Base-by-base conservation (phyloP, 306 rosid genomes). In the Luffa acutangula region DNA sequence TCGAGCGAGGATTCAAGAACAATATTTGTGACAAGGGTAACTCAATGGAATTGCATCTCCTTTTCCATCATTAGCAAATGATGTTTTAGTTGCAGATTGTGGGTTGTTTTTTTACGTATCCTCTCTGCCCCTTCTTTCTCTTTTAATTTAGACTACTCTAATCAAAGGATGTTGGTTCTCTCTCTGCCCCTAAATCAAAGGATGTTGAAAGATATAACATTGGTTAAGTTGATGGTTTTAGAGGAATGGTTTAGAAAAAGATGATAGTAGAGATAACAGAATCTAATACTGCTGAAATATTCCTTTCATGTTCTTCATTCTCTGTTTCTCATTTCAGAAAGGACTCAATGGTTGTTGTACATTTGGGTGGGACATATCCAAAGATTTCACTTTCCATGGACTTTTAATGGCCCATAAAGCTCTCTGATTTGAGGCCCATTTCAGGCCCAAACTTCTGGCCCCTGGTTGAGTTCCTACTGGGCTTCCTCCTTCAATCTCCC, bases 1-100 rank as follows among this genome's bases (percentile, higher is more conserved):
- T 82, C 93, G 94, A 34, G 90, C 88, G 0, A 88, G 98, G 93
- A 91, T 93, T 82, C 98, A 91, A 85, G 97, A 93, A 74, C 97
- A 93, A 81, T 93, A 93, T 85, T 73, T 73, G 77, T 73, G 60
- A 73, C 7, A 59, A 4, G 5, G 36, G 53, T 25, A 36, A 56
- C 33, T 37, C 17, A 3, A 1, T 76, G 37, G 69, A 62, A 58
- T 58, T 20, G 56, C 69, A 45, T 36, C 20, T 76, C 79, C 25
- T 76, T 25, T 71, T 46, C 56, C 56, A n/a, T 46, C 39, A 46
- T 45, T 46, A 15, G n/a, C 76, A 45, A 21, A 71, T 71, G 56
- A 18, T 66, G 74, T 39, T 37, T 39, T 15, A 67, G 49, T 69
- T 69, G 75, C 36, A 69, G 48, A 67, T 18, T 67, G 41, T 9